Evolutionary conservation across 805 yeast genomes (phyloP), one percentile per base, ranked within the genome.

Genomic region (Blastobotrys robertii): DNA sequence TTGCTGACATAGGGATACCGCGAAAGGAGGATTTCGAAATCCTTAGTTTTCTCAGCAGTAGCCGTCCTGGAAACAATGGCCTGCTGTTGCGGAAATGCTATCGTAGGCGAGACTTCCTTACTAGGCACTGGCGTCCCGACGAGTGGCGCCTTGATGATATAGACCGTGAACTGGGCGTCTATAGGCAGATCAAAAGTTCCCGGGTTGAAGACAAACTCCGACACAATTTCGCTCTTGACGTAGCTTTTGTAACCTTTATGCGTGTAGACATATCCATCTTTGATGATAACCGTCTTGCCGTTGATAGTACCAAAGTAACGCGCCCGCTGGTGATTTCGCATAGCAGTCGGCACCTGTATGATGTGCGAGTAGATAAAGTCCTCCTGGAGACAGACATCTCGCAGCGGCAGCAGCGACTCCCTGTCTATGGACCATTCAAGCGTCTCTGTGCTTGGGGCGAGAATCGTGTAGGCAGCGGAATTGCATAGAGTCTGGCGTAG

Each of bases 341-440:
- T 9, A 3, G 22, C 15, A 15, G 56, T 59, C 8, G 59, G 54
- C 2, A 70, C 62, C 37, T 67, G 58, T 13, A 81, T 59, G 16
- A 83, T 71, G 56, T 83, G 90, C 1, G 83, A 73, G 38, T 70
- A 69, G 7, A 81, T 63, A 56, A 81, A 82, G 19, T 77, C 83
- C 30, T 73, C 74, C 33, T 66, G 68, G 39, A 72, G 72, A 56
- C 84, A 79, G 10, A 76, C 58, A 2, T 79, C 84, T 2, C 54
- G 57, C 42, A 76, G 67, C 2, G 68, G 55, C 1, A 58, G 42
- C 8, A 68, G 64, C 0, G 72, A 45, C 13, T 61, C 67, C 9
- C 46, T 43, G 42, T 74, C 78, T 12, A 54, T 56, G 45, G 59
- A 65, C 40, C 67, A 57, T 37, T 63, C 53, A 8, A 82, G 62